Evolutionary conservation across 225 moss, liverwort and hornwort species (phyloP).

Genomic region (Takakia lepidozioides): DNA sequence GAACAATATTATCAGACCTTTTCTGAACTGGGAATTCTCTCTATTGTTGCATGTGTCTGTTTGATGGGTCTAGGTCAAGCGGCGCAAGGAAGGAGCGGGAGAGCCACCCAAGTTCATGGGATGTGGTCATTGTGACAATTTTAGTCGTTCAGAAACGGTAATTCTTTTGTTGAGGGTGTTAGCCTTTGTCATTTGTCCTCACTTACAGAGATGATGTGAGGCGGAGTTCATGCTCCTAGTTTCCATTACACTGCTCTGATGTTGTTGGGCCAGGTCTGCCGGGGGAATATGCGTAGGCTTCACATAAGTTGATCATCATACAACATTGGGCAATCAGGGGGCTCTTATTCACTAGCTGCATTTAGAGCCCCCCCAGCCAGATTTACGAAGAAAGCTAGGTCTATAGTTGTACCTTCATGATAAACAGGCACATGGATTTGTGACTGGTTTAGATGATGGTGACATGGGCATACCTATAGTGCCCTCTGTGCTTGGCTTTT

Average conservation of each 20-base stretch:
- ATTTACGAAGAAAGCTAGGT: too few species aligned
- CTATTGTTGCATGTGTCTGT: too few species aligned
- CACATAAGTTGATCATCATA: too few species aligned
- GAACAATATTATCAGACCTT: too few species aligned
- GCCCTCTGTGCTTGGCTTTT: too few species aligned
- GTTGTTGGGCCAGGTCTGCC: too few species aligned
- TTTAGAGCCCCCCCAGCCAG: too few species aligned
- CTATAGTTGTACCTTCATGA: too few species aligned
- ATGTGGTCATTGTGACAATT: constrained; percentile 89
- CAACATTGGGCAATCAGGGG: too few species aligned
- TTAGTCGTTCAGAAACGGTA: constrained; percentile 97
- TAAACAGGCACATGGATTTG: constrained; percentile 1
- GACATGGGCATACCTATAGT: neutral
- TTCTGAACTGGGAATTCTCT: too few species aligned
- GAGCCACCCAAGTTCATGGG: constrained; percentile 95
- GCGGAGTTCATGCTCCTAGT: neutral
- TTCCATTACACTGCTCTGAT: neutral
- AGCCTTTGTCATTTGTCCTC: neutral
- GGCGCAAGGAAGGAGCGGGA: constrained; percentile 77
- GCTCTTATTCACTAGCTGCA: too few species aligned
- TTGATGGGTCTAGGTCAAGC: constrained; percentile 98
- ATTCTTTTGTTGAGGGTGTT: constrained; percentile 3
- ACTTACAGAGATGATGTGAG: neutral
- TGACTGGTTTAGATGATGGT: neutral
- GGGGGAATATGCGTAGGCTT: too few species aligned